phyloP scores from a whole-genome alignment of 345 rosid genomes.

The Euclidium syriacum region DNA sequence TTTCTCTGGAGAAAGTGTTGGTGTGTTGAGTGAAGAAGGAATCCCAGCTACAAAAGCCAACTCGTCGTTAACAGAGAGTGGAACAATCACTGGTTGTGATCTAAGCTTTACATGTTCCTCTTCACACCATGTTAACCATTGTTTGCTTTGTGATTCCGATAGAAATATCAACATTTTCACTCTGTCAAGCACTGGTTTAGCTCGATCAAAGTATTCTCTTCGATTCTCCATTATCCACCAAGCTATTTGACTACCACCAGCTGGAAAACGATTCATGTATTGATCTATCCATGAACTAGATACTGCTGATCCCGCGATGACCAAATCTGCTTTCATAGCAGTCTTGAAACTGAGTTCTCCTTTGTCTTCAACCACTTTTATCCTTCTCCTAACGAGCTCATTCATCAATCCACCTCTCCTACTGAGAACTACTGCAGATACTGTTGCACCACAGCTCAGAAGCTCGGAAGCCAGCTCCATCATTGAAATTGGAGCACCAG shows the following conservation, averaged over 20 bases:
- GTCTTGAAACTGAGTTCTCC: constrained; percentile 88
- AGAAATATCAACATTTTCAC: constrained; percentile 79
- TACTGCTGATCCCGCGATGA: constrained; percentile 94
- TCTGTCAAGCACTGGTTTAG: constrained; percentile 62
- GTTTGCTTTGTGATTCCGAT: constrained; percentile 74
- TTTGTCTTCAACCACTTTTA: constrained; percentile 87
- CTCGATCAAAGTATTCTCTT: constrained; percentile 80
- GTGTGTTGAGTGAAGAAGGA: constrained; percentile 73
- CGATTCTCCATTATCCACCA: constrained; percentile 99
- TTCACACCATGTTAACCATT: constrained; percentile 85
- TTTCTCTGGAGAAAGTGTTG: constrained; percentile 50
- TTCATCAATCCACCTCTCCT: constrained; percentile 86
- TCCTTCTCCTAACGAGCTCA: constrained; percentile 74
- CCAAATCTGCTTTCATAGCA: constrained; percentile 89
- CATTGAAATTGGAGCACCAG: constrained; percentile 98
- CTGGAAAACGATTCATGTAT: constrained; percentile 72
- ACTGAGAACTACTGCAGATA: constrained; percentile 82
- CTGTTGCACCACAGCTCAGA: constrained; percentile 97
- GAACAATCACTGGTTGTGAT: constrained; percentile 73
- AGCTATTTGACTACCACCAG: constrained; percentile 87
- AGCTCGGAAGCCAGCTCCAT: constrained; percentile 95
- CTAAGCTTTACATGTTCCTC: constrained; percentile 77
- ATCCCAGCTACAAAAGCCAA: constrained; percentile 91
- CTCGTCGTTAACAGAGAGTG: constrained; percentile 84
- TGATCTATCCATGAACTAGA: constrained; percentile 96